These are phyloP conservation scores for Calonectria hongkongensis DNA, from an alignment of 2,329 filamentous ascomycete genomes.

Conservation along the genomic window DNA sequence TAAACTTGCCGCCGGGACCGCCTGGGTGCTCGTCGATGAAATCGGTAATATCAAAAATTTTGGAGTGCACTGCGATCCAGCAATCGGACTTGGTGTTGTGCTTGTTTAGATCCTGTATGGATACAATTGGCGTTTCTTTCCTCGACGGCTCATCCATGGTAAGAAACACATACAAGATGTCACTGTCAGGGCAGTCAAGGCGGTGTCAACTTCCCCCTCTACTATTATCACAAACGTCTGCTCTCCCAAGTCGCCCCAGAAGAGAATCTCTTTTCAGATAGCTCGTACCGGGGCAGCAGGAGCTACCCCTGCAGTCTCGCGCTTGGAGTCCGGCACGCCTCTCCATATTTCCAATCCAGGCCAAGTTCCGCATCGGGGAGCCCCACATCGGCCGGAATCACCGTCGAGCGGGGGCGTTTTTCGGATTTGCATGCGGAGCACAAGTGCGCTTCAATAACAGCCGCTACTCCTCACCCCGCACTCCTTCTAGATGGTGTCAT, in stretches of 20 bases:
- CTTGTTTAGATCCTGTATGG: constrained; percentile 62
- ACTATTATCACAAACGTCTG: not conserved
- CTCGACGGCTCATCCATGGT: constrained; percentile 37
- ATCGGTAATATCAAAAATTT: constrained; percentile 81
- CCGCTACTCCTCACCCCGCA: constrained; percentile 31
- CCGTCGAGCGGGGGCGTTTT: constrained; percentile 24
- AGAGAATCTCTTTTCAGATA: constrained; percentile 24
- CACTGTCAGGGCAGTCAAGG: constrained; percentile 1
- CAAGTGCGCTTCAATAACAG: constrained; percentile 1
- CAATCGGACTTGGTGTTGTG: constrained; percentile 70
- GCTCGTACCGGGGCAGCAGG: not conserved
- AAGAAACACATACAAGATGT: not conserved
- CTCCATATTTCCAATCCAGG: constrained; percentile 18
- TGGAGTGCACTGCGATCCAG: constrained; percentile 82
- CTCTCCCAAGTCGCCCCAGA: not conserved
- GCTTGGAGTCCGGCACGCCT: constrained; percentile 20
- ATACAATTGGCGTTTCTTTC: constrained; percentile 41
- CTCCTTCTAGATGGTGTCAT: not conserved
- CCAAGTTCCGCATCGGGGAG: constrained; percentile 17
- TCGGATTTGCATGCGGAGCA: constrained; percentile 11
- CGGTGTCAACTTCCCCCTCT: not conserved
- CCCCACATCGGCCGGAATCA: constrained; percentile 39
- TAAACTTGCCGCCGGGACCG: constrained; percentile 57
- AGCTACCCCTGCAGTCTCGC: not conserved
- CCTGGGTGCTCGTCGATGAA: constrained; percentile 71